These are phyloP conservation scores for Yarrowia galli DNA, from an alignment of 1,139 yeast genomes.

Conservation along the genomic window DNA sequence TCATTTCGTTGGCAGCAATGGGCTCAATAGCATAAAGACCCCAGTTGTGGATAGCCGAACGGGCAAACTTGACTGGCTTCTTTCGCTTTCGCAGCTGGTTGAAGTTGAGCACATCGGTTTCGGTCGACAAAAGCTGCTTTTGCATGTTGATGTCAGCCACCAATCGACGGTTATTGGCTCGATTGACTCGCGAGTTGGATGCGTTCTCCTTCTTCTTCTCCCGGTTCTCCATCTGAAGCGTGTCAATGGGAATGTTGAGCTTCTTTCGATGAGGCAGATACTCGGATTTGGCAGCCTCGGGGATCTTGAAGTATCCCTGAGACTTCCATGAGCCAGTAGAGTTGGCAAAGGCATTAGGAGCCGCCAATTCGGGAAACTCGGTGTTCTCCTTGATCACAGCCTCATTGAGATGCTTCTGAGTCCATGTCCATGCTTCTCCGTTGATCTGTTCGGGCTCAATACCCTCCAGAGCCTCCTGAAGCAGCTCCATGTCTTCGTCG, in stretches of 20 bases:
- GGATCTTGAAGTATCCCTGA: conserved; percentile 75
- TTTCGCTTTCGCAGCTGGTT: conserved; percentile 84
- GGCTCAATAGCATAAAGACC: conserved; percentile 96
- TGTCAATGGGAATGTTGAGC: conserved; percentile 54
- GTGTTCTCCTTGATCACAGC: conserved; percentile 25
- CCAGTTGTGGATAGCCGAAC: conserved; percentile 98
- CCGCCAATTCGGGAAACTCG: conserved; percentile 29
- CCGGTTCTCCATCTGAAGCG: conserved; percentile 45
- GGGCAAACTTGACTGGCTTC: conserved; percentile 92
- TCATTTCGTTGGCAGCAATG: conserved; percentile 94
- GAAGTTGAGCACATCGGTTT: conserved; percentile 79
- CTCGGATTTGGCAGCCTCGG: conserved; percentile 73
- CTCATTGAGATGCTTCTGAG: conserved; percentile 52
- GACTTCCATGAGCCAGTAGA: conserved; percentile 71
- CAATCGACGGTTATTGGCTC: conserved; percentile 87
- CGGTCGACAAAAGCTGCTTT: conserved; percentile 76
- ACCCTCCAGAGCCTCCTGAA: conserved; percentile 57
- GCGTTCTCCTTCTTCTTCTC: conserved; percentile 44
- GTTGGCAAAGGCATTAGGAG: conserved; percentile 31
- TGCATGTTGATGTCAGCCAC: conserved; percentile 91
- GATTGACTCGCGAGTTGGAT: conserved; percentile 73
- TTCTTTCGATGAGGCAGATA: conserved; percentile 82
- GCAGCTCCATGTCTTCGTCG: conserved; percentile 70
- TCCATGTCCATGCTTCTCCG: conserved; percentile 75
- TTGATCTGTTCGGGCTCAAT: conserved; percentile 52